Evolutionary conservation across 495 filamentous ascomycete genomes (phyloP).

Genomic region (Neurospora sp.): DNA sequence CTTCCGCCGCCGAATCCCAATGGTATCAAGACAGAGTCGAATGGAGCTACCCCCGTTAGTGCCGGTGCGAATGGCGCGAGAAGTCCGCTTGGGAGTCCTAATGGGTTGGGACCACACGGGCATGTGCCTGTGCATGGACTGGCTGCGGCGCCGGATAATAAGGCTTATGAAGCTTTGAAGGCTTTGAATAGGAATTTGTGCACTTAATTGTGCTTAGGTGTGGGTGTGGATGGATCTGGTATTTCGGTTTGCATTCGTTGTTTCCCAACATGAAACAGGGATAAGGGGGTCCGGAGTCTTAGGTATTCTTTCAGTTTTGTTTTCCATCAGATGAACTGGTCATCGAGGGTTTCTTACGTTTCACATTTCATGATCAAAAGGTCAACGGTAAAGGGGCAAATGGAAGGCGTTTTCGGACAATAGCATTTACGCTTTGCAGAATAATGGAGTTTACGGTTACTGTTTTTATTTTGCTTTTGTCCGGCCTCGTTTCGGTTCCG

Average conservation of each 20-base stretch:
- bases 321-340: neutral
- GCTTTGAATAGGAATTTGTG: neutral
- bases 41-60: neutral
- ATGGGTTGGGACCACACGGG: neutral
- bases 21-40: neutral
- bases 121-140: neutral
- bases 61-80: neutral
- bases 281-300: neutral
- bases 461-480: neutral
- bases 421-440: neutral
- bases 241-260: neutral
- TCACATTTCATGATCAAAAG: neutral
- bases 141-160: neutral
- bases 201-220: neutral
- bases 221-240: neutral
- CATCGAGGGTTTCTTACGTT: neutral
- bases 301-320: neutral
- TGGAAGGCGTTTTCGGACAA: neutral
- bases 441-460: neutral
- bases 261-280: too few relatives aligned
- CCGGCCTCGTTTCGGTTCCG: too few relatives aligned
- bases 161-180: neutral
- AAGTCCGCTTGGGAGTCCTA: neutral
- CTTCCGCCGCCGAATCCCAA: neutral
- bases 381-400: neutral